These are phyloP conservation scores for Colletotrichum gloeosporioides DNA, from an alignment of 2,329 filamentous ascomycete species.

Conservation along the genomic window DNA sequence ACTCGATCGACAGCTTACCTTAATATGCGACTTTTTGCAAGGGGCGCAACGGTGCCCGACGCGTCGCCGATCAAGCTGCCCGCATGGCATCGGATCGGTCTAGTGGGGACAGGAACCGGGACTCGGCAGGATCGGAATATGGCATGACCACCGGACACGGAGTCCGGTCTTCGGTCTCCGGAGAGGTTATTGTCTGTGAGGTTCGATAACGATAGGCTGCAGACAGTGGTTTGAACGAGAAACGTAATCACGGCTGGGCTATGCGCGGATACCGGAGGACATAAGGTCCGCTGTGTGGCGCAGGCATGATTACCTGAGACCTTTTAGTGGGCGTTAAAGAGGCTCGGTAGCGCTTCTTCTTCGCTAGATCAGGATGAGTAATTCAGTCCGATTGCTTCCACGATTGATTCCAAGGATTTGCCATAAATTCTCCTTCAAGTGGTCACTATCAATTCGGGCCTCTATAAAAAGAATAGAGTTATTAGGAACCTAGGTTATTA, in stretches of 20 bases:
- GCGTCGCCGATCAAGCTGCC: slow-evolving; percentile 5
- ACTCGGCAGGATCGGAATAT: not conserved
- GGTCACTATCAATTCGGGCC: no score
- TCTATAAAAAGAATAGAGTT: no score
- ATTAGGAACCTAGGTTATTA: not conserved
- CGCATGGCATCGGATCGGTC: slow-evolving; percentile 2
- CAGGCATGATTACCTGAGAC: not conserved
- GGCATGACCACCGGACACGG: not conserved
- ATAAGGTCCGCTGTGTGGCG: not conserved
- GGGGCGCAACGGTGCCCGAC: not conserved
- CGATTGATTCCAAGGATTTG: not conserved
- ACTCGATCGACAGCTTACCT: not conserved
- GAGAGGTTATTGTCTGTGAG: not conserved
- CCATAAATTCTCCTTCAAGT: accelerated
- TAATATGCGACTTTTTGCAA: not conserved
- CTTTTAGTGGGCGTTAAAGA: not conserved
- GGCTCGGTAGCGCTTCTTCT: not conserved
- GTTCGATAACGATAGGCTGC: not conserved
- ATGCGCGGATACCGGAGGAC: not conserved
- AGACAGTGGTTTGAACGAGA: not conserved
- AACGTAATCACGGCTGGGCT: not conserved
- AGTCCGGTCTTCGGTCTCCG: not conserved
- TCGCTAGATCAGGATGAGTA: not conserved
- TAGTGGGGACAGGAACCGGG: not conserved
- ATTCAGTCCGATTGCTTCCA: not conserved